A percentile compares a stretch with the other conserved stretches of the same genome.
Conservation (phyloP, 2,329 filamentous ascomycete genomes). For the Metarhizium brunneum region DNA sequence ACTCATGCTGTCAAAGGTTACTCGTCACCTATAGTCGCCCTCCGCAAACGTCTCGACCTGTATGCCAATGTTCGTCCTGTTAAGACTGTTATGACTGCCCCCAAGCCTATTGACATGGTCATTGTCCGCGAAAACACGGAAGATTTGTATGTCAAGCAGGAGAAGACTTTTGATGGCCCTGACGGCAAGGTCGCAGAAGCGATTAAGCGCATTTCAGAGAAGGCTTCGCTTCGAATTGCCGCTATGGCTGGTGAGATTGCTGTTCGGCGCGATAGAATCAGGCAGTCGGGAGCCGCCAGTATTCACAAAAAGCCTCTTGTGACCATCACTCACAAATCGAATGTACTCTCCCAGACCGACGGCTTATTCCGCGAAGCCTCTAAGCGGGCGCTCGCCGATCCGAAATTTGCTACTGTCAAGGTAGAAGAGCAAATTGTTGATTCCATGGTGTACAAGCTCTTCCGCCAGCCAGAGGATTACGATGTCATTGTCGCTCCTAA, state of each 20-base stretch:
- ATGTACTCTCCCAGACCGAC: conserved; percentile 93
- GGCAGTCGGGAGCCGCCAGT: conserved; percentile 45
- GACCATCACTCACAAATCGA: conserved; percentile 97
- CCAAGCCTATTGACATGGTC: conserved; percentile 80
- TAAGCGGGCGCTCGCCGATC: conserved; percentile 58
- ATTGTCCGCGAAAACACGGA: conserved; percentile 99
- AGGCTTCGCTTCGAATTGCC: conserved; percentile 76
- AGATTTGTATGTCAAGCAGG: conserved; percentile 96
- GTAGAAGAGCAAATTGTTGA: conserved; percentile 98
- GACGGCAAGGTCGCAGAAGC: conserved; percentile 88
- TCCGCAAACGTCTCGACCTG: conserved; percentile 88
- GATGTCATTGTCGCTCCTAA: conserved; percentile 98
- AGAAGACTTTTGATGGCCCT: conserved; percentile 68
- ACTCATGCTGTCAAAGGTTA: conserved; percentile 87
- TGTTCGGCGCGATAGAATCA: conserved; percentile 71
- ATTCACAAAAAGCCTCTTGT: conserved; percentile 67
- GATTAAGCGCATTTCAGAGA: conserved; percentile 92
- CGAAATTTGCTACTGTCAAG: conserved; percentile 52
- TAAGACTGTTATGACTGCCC: conserved; percentile 63
- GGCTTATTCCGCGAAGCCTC: conserved; percentile 84
- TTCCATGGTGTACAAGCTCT: conserved; percentile 99
- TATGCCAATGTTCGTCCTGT: conserved; percentile 97
- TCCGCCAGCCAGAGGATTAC: conserved; percentile 90
- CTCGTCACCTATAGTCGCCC: conserved; percentile 90
- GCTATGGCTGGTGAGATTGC: conserved; percentile 94